phyloP scores from a whole-genome alignment of 2,329 filamentous ascomycete species.

The Talaromyces sp. region DNA sequence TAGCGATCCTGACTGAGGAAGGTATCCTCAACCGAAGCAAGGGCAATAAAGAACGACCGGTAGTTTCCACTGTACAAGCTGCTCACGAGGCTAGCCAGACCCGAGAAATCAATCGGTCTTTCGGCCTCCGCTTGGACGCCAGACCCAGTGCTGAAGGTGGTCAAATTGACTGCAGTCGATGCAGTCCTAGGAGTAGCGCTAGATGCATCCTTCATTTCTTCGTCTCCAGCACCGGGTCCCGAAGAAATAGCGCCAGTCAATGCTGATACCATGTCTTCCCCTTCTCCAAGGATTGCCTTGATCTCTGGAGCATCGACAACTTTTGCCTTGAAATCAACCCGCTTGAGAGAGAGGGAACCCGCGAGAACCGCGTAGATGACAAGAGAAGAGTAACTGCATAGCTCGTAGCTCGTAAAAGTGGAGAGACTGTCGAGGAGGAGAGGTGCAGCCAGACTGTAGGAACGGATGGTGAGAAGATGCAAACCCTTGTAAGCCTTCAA shows the following conservation, averaged over 20 bases:
- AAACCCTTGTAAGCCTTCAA: slow-evolving; percentile 98
- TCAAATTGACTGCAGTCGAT: slow-evolving; percentile 78
- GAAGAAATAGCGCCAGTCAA: slow-evolving; percentile 75
- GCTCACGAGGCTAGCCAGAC: slow-evolving; percentile 79
- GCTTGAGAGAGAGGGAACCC: slow-evolving; percentile 88
- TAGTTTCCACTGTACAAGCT: slow-evolving; percentile 93
- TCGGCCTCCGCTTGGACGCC: slow-evolving; percentile 70
- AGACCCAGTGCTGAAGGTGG: slow-evolving; percentile 65
- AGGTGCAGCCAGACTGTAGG: slow-evolving; percentile 82
- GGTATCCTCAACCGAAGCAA: slow-evolving; percentile 84
- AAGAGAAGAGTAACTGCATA: slow-evolving; percentile 92
- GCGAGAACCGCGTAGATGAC: slow-evolving; percentile 95
- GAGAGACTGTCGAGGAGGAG: slow-evolving; percentile 94
- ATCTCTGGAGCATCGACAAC: slow-evolving; percentile 98
- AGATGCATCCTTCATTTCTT: slow-evolving; percentile 65
- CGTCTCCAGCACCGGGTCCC: slow-evolving; percentile 70
- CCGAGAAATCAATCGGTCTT: slow-evolving; percentile 78
- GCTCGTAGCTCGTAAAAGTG: slow-evolving; percentile 96
- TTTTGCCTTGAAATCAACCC: slow-evolving; percentile 98
- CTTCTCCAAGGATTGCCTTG: slow-evolving; percentile 88
- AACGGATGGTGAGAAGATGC: slow-evolving; percentile 85
- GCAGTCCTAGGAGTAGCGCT: slow-evolving; percentile 48
- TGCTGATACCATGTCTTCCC: slow-evolving; percentile 79
- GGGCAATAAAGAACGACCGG: slow-evolving; percentile 83
- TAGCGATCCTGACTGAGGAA: slow-evolving; percentile 95